Base-by-base conservation (phyloP, 1,284 basidiomycete genomes). In the Gyrodon tennesseensis region DNA sequence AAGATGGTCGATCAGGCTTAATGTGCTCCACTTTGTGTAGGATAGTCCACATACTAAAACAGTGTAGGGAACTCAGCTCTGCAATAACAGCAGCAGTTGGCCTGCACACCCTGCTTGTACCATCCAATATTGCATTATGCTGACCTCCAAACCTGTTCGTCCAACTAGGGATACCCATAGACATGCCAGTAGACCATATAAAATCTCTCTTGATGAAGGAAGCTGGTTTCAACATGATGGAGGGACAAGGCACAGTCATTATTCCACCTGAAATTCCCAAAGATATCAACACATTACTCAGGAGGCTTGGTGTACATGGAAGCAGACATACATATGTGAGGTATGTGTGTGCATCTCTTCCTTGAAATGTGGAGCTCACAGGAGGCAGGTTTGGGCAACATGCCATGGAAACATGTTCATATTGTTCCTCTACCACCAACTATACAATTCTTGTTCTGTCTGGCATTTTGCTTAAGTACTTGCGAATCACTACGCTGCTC, bases 141-240 rank as follows among this genome's bases (percentile, higher is more conserved):
- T 81, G 80, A 59, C 87, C 89, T 11, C 80, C 80, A 41, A 91
- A 91, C 71, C 69, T 92, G 39, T 92, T 90, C 73, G 78, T 77
- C 34, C 71, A 77, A 4, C 77, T 91, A 25, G 71, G 77, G 8
- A 73, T 90, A 56, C 84, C 87, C 0, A 69, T 89, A 57, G 85
- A 81, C 62, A 80, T 81, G 7, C 80, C 87, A 0, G 78, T 82
- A 31, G 84, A 87, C 37, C 69, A 70, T 16, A 81, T 92, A 56
- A 83, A 82, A 31, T 76, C 77, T 9, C 64, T 81, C 11, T 72
- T 90, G 31, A 67, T 82, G 56, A 66, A 44, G 46, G 76, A 75
- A 48, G 74, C 65, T 6, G 62, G 63, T n/a, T 61, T 72, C 13
- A 56, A 61, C 43, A n/a, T 21, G 13, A 51, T 59, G 27, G 54